A percentile compares a stretch with the other conserved stretches of the same genome.
These are phyloP conservation scores for Capsella bursapastoris DNA, from an alignment of 345 rosid genomes.

Conservation along the genomic window DNA sequence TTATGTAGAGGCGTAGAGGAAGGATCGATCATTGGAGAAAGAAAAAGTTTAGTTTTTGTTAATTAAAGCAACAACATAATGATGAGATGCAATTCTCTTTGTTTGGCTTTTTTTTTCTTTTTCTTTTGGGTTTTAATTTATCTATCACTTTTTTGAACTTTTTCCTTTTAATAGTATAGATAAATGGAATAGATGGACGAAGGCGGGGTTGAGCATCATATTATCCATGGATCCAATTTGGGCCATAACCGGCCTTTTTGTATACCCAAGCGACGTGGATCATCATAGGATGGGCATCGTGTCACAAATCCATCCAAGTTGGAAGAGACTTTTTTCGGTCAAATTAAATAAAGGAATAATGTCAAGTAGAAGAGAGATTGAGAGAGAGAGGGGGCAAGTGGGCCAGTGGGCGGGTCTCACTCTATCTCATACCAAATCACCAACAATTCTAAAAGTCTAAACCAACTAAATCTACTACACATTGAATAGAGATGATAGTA, in stretches of 20 bases:
- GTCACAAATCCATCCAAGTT: slow-evolving; percentile 5
- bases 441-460: neutral
- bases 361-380: neutral
- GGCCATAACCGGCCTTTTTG: slow-evolving; percentile 4
- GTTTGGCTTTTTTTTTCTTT: neutral
- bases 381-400: neutral
- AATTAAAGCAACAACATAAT: slow-evolving; percentile 47
- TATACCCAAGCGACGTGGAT: slow-evolving; percentile 11
- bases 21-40: neutral
- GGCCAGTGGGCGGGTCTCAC: neutral
- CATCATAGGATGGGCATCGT: slow-evolving; percentile 8
- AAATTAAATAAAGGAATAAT: neutral
- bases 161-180: no score
- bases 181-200: no score
- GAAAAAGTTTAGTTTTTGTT: slow-evolving; percentile 25
- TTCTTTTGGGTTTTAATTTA: no score
- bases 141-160: no score
- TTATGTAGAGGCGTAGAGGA: neutral
- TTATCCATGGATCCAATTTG: neutral
- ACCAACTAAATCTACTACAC: slow-evolving; percentile 19
- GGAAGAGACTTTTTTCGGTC: slow-evolving; percentile 4
- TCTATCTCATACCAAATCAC: neutral
- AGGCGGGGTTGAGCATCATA: neutral
- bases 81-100: slow-evolving; percentile 50
- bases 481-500: neutral